Evolutionary conservation across 768 basidiomycete genomes (phyloP).

Genomic region (Pisolithus marmoratus): DNA sequence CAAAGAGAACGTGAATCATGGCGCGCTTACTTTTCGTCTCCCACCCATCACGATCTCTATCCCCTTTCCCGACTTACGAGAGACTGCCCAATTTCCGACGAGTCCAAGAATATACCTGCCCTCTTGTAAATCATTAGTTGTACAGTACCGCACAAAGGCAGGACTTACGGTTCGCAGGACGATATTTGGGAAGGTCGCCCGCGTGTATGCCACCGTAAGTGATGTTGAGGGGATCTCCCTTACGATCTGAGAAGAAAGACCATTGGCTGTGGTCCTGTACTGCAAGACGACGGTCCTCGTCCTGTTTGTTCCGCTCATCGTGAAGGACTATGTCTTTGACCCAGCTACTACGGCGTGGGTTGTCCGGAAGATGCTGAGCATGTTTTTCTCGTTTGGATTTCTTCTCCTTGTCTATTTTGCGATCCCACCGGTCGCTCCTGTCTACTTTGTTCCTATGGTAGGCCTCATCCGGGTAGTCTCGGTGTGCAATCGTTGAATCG

Average conservation of each 20-base stretch:
- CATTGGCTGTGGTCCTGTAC: conserved; percentile 18
- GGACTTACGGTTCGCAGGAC: conserved; percentile 49
- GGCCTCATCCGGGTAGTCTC: conserved; percentile 11
- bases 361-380: conserved; percentile 20
- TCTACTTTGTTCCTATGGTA: conserved; percentile 11
- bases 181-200: conserved; percentile 64
- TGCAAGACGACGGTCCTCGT: conserved; percentile 28
- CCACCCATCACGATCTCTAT: conserved; percentile 48
- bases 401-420: conserved; percentile 25
- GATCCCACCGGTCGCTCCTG: conserved; percentile 14
- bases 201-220: conserved; percentile 61
- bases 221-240: conserved; percentile 61
- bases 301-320: conserved; percentile 29
- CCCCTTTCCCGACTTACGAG: conserved; percentile 52
- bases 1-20: not conserved
- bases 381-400: conserved; percentile 27
- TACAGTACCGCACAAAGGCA: conserved; percentile 14
- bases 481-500: conserved; percentile 11
- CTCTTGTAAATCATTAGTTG: conserved; percentile 44
- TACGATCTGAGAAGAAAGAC: conserved; percentile 58
- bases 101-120: conserved; percentile 60
- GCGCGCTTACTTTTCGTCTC: conserved; percentile 37
- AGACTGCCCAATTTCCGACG: conserved; percentile 41
- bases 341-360: conserved; percentile 16
- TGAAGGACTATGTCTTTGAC: conserved; percentile 11